Percentiles rank a stretch among this genome's conserved stretches.
These are phyloP conservation scores for Coffea canephora DNA, from an alignment of 257 asterid genomes.

Conservation along the genomic window DNA sequence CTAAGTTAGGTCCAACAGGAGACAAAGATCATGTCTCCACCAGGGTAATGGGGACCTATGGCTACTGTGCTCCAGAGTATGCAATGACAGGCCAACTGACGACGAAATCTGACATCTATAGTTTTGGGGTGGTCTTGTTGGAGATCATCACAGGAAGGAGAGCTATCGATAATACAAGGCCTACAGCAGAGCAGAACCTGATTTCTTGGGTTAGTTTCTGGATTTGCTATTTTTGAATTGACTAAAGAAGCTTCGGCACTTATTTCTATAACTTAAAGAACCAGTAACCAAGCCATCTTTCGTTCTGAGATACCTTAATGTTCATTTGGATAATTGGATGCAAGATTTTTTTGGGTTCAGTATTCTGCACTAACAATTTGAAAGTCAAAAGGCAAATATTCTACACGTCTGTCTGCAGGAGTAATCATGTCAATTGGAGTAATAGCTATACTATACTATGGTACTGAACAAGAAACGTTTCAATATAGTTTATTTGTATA, in stretches of 20 bases:
- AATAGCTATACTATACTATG: neutral
- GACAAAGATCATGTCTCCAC: conserved; percentile 43
- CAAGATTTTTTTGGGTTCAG: neutral
- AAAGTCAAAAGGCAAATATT: neutral
- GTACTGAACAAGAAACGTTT: neutral
- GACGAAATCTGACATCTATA: conserved; percentile 44
- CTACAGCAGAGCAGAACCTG: conserved; percentile 39
- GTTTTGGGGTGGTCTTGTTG: conserved; percentile 47
- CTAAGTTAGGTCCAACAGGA: conserved; percentile 40
- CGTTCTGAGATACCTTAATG: neutral
- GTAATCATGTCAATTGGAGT: neutral
- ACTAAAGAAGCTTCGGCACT: neutral
- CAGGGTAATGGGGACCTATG: conserved; percentile 47
- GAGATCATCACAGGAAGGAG: conserved; percentile 51
- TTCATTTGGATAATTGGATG: neutral
- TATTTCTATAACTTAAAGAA: neutral
- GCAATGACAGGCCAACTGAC: conserved; percentile 43
- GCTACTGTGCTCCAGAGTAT: conserved; percentile 53
- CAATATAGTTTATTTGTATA: neutral
- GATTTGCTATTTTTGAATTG: neutral
- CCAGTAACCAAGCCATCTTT: neutral
- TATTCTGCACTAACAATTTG: neutral
- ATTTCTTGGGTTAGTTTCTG: conserved; percentile 40
- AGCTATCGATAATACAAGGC: conserved; percentile 41
- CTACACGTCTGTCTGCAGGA: neutral